Conservation (phyloP, 495 filamentous ascomycete species). For the Penicillium taxi region DNA sequence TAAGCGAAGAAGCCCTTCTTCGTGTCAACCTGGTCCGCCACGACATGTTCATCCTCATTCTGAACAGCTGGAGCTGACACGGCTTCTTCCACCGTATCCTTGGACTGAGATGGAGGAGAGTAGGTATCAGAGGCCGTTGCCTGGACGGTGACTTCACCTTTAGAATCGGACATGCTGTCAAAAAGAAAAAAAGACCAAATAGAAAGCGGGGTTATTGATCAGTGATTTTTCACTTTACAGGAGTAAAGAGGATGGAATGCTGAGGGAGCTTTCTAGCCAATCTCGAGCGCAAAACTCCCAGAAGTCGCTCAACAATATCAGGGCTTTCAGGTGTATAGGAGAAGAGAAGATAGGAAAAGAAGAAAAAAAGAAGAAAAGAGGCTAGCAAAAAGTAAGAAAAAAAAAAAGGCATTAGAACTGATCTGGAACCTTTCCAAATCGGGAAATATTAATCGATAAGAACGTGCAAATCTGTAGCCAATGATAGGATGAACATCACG, state of each 20-base stretch:
- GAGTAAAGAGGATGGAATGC: not conserved
- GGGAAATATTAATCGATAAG: conserved; percentile 16
- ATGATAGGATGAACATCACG: too few relatives aligned
- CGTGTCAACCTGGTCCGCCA: conserved; percentile 31
- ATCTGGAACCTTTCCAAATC: conserved; percentile 24
- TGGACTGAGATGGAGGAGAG: conserved; percentile 15
- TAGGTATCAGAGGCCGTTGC: conserved; percentile 10
- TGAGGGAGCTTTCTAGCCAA: conserved; percentile 37
- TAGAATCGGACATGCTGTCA: conserved; percentile 23
- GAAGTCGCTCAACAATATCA: conserved; percentile 45
- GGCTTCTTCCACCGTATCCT: conserved; percentile 18
- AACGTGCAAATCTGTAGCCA: conserved; percentile 16
- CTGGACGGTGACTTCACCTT: conserved; percentile 22
- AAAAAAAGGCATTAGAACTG: conserved; percentile 3
- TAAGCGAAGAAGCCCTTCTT: conserved; percentile 68
- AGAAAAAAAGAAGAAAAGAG: conserved; percentile 6
- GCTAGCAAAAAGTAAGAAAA: not conserved
- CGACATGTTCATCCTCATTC: conserved; percentile 12
- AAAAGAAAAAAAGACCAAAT: not conserved
- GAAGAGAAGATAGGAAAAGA: not conserved
- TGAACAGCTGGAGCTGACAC: conserved; percentile 9
- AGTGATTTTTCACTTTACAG: not conserved
- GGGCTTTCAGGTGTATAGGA: not conserved
- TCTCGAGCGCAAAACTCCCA: conserved; percentile 52
- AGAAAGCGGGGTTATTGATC: conserved; percentile 8